Evolutionary conservation across 2,329 filamentous ascomycete species (phyloP).

Genomic region (Pseudogymnoascus sp.): DNA sequence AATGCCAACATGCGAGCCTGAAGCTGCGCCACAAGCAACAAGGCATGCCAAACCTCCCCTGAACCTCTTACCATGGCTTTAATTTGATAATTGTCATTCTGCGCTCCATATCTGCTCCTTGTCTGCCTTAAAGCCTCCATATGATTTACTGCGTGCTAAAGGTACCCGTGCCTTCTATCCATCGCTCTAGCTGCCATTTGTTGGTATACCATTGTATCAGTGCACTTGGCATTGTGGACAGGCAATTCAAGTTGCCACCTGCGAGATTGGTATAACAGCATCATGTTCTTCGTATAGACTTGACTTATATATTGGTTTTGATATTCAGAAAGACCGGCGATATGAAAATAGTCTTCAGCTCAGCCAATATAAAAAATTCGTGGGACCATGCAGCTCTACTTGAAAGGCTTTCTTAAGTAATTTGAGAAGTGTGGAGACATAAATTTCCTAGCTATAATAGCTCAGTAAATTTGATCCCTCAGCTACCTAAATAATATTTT

Average conservation of each 20-base stretch:
- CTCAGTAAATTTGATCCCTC: background rate
- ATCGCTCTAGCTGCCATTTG: background rate
- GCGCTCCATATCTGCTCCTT: background rate
- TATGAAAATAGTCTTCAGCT: background rate
- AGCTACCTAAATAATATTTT: background rate
- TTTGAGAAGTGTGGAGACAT: background rate
- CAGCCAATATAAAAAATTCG: background rate
- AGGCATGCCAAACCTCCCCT: background rate
- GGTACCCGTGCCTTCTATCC: background rate
- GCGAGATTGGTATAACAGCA: background rate
- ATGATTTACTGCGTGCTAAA: background rate
- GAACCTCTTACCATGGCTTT: background rate
- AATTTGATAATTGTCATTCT: background rate
- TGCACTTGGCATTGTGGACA: background rate
- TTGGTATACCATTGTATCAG: background rate
- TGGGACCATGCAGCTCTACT: background rate
- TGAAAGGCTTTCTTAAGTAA: background rate
- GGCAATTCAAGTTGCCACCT: background rate
- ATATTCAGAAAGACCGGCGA: background rate
- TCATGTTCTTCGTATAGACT: background rate
- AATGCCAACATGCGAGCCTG: background rate
- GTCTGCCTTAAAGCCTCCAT: background rate
- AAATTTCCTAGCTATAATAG: background rate
- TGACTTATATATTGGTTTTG: background rate
- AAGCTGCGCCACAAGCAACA: background rate